Evolutionary conservation across 2,329 filamentous ascomycete genomes (phyloP), one percentile per base, ranked within the genome.

Genomic region (Trichoderma sp.): DNA sequence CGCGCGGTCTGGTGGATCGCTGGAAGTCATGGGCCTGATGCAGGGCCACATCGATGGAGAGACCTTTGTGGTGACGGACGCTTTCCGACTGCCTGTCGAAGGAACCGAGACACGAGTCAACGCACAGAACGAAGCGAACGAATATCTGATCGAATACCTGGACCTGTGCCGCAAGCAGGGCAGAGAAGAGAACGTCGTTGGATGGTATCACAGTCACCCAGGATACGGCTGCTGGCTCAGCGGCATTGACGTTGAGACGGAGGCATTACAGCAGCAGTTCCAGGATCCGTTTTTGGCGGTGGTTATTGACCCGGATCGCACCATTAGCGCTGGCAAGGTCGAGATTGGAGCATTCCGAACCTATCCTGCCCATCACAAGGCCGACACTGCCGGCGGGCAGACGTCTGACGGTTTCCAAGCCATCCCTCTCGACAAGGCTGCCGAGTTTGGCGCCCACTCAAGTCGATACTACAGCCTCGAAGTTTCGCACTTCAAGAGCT

Each of bases 21-120:
- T 98, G 73, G 96, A 99, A 83, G 88, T 99, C 75, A 99, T 99
- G 96, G 96, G 96, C 69, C 81, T 99, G 75, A 99, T 99, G 96
- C 92, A 97, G 78, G 96, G 96, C 71, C 97, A 97, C 80, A 91
- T 97, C 61, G 88, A 93, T 73, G 89, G 90, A 53, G 91, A 96
- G 75, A 88, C 92, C 1, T 92, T 99, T 76, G 89, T 99, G 73
- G 91, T 99, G 66, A 98, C 94, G 1, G 96, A 99, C 77, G 93
- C 94, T 31, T 96, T 98, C 81, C 89, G 94, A 24, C 84, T 99
- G 49, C 96, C 96, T 0, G 96, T 99, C 52, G 96, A 99, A 79
- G 96, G 96, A 31, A 99, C 96, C n/a, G 96, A 99, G 83, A 99
- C 96, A 2, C 87, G 96, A 71, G 96, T 99, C 74, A 99, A 99